Base-by-base conservation (phyloP, 1,139 yeast genomes). In the Debaryomycetaceae sp. region DNA sequence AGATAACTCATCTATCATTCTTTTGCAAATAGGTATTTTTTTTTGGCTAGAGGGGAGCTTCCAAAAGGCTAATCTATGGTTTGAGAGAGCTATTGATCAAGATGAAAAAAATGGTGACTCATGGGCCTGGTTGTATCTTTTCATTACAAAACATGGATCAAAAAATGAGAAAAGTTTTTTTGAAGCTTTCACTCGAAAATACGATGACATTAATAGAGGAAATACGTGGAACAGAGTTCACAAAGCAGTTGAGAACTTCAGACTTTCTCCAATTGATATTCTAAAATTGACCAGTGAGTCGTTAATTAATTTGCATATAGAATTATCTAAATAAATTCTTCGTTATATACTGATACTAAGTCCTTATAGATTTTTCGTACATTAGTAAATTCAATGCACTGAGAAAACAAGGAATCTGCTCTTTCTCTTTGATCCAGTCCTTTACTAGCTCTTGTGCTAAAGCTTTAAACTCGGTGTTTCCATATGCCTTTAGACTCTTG, bases 381-480 rank as follows among this genome's bases (percentile, higher is more conserved):
- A 87, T 61, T 50, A 78, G 83, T 42, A 88, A 65, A 39, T 81
- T 86, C 46, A 88, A 65, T 0, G 94, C 89, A 41, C 94, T 83
- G 41, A 89, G 65, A 52, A 88, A 84, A 50, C 95, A 85, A 0
- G 95, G 87, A 17, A 87, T 78, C 50, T 87, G 89, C 33, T 76
- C 77, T 45, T 80, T 75, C 38, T 83, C 86, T 36, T 72, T 72
- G 3, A 86, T 78, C 89, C 95, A 87, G 44, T 76, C 75, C 14
- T 73, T 63, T 17, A 85, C 73, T 40, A 87, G 64, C 31, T 78
- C 75, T 42, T 78, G 79, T 61, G 83, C 81, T 41, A 75, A 59
- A 13, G 57, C 50, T 44, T 75, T 68, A 51, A 78, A 73, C 35
- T 70, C 78, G 37, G 63, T 60, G 39, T 61, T 57, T 3, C 77